Evolutionary conservation across 257 asterid species (phyloP).

Genomic region (Leonotis leonurus): DNA sequence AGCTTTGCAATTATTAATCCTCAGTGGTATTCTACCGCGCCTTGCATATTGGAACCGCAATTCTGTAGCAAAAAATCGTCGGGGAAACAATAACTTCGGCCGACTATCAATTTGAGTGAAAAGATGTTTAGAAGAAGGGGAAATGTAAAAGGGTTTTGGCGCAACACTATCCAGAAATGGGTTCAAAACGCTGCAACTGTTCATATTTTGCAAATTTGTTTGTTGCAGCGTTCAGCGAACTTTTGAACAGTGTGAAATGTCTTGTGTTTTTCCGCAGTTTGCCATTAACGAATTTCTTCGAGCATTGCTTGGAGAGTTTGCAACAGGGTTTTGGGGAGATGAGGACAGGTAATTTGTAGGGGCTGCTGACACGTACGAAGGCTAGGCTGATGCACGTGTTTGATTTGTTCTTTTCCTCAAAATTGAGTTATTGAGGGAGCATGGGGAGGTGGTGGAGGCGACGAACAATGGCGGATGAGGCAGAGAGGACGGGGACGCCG

Average conservation of each 20-base stretch:
- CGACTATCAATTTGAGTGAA: conserved; percentile 11
- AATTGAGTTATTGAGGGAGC: too few species aligned
- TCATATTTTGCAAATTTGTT: conserved; percentile 14
- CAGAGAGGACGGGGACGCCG: too few species aligned
- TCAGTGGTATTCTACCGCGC: conserved; percentile 20
- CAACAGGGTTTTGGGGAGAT: conserved; percentile 15
- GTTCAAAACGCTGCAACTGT: conserved; percentile 3
- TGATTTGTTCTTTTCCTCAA: too few species aligned
- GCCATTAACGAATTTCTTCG: conserved; percentile 48
- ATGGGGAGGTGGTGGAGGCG: too few species aligned
- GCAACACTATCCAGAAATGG: conserved; percentile 9
- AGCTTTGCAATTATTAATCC: conserved; percentile 28
- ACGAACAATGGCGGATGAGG: too few species aligned
- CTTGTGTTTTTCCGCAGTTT: too few species aligned
- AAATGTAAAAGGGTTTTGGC: conserved; percentile 21
- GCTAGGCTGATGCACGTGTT: conserved; percentile 8
- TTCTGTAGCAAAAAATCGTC: conserved; percentile 12
- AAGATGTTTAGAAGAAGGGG: conserved; percentile 21
- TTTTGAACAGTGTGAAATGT: neutral
- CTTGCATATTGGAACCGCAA: conserved; percentile 11
- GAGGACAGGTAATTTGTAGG: neutral
- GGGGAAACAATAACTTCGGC: conserved; percentile 13
- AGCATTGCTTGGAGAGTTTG: conserved; percentile 7
- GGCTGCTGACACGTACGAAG: conserved; percentile 31
- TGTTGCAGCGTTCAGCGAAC: conserved; percentile 4